Base-by-base conservation (phyloP, 2,329 filamentous ascomycete species). In the Monosporascus sp. region DNA sequence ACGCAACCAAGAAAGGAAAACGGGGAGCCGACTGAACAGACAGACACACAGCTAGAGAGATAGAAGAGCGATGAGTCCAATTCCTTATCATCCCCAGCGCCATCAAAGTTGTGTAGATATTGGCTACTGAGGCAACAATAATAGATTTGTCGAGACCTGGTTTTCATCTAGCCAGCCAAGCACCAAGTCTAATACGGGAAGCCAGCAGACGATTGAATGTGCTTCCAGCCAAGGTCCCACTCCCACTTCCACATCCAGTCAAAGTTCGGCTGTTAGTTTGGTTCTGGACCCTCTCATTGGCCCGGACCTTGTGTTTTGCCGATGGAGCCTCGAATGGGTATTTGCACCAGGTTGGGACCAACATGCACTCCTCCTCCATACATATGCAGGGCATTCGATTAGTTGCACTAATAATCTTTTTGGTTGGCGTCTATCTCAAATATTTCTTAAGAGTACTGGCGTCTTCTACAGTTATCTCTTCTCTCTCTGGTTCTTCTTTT, bases 271-370 rank as follows among this genome's bases (percentile, higher is more conserved):
- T 46, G 24, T 46, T 46, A 31, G 24, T 22, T 15, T 22, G 51
- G 31, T 56, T 61, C 49, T 9, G 9, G 45, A 14, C 7, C 11
- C 3, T 31, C 7, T 57, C 22, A 67, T 69, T 69, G 61, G 67
- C 0, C 49, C 67, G 67, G 67, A 53, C 41, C 9, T 22, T 27
- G 11, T 39, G 62, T 46, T 46, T 46, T 46, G 22, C 42, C 42
- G 42, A 46, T n/a, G 24, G 22, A 14, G 24, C 42, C 42, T 46
- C 42, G 22, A 46, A 46, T 24, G 31, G 24, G 5, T 18, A 18
- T 17, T 17, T 18, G 6, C 3, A 8, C 6, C 37, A 39, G 6
- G 37, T 17, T 38, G 37, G 15, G 2, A 41, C 38, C 39, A 42
- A 42, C 39, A 11, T 42, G 39, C 39, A 42, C 22, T 20, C 20